Base-by-base conservation (phyloP, 495 filamentous ascomycete species). In the Baudoinia panamericana region DNA sequence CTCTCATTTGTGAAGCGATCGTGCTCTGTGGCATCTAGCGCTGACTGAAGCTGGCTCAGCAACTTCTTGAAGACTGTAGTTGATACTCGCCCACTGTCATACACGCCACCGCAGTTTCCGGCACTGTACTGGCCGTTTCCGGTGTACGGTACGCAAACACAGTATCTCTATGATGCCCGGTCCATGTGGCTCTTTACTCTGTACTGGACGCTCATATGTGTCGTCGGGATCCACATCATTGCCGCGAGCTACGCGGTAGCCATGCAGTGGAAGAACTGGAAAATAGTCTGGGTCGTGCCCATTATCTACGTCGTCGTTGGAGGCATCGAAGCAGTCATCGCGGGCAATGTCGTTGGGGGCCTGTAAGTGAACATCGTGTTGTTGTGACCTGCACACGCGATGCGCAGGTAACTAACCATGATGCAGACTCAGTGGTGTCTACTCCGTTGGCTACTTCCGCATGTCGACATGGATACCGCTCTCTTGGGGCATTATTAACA, bases 381-480 rank as follows among this genome's bases (percentile, higher is more conserved):
- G 9, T 23, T 26, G 8, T 29, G n/a, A n/a, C 7, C 37, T 46
- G 16, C 23, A 7, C 20, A 18, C 24, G 12, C 8, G 13, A 16
- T 29, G n/a, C n/a, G 28, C 6, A 19, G 10, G 17, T 17, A 30
- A 22, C 7, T 17, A 6, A 37, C 8, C 3, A 23, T 24, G n/a
- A 6, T 5, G 31, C 50, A 95, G 88, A 36, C 71, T 97, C 9
- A 85, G 84, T 18, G 82, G 80, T 5, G 75, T 90, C 30, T 97
- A 96, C 54, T 74, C 81, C 48, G 73, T 84, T 12, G 90, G 86
- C 22, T 82, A 77, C 59, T 94, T 93, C 55, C 63, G 74, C 46
- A 93, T 96, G 88, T 92, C 85, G 37, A 95, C 90, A 2, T 97
- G 92, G 90, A 80, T 94, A 28, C 90, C 90, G 11, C 84, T 93